Percentiles rank a stretch among this genome's conserved stretches.
phyloP scores from a whole-genome alignment of 2,329 filamentous ascomycete species.

The Penicillium janthinellum region DNA sequence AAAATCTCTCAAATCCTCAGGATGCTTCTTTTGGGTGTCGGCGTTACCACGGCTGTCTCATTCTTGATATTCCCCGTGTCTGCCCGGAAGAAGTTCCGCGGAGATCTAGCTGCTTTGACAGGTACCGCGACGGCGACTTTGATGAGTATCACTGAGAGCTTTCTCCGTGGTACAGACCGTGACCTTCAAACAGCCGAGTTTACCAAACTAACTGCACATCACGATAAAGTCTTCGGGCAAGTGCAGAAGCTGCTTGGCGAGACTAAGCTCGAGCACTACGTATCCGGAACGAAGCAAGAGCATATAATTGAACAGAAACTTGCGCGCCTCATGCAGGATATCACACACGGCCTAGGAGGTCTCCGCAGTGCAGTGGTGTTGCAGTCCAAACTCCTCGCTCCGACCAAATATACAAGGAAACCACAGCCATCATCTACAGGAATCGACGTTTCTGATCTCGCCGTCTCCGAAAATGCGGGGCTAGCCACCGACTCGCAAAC shows the following conservation, averaged over 20 bases:
- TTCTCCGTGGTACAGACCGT: not conserved
- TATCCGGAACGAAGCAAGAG: not conserved
- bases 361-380: constrained; percentile 84
- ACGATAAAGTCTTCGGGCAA: not conserved
- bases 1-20: constrained; percentile 82
- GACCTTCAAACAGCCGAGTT: not conserved
- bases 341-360: constrained; percentile 87
- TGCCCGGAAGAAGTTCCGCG: not conserved
- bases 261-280: constrained; percentile 1
- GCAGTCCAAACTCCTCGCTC: constrained; percentile 62
- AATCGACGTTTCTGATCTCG: not conserved
- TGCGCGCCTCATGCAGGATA: constrained; percentile 78
- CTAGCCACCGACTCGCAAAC: not conserved
- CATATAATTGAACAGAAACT: constrained; percentile 40
- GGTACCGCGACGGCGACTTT: not conserved
- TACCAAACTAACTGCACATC: not conserved
- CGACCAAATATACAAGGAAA: not conserved
- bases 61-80: constrained; percentile 74
- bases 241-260: not conserved
- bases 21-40: constrained; percentile 76
- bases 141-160: not conserved
- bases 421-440: not conserved
- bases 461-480: too few species aligned
- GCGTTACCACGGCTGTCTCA: constrained; percentile 71
- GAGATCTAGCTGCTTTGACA: not conserved